Evolutionary conservation across 805 yeast genomes (phyloP).

Genomic region (Diddensiella caesifluorescens): DNA sequence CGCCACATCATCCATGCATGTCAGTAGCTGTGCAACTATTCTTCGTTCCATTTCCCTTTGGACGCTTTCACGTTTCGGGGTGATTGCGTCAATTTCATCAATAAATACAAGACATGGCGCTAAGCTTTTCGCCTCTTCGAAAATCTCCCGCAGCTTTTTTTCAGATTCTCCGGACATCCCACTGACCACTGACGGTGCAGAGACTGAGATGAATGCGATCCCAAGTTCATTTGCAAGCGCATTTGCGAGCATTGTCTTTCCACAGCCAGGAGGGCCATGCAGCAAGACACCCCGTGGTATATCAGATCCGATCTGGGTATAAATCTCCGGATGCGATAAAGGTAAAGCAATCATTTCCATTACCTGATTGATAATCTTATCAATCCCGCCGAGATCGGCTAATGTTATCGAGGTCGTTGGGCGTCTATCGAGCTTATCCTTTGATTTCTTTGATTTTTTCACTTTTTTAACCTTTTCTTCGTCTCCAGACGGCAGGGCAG

Average conservation of each 20-base stretch:
- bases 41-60: conserved; percentile 97
- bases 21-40: conserved; percentile 90
- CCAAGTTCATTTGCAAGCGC: conserved; percentile 93
- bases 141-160: conserved; percentile 85
- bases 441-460: conserved; percentile 50
- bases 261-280: conserved; percentile 92
- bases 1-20: conserved; percentile 90
- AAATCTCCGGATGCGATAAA: conserved; percentile 88
- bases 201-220: conserved; percentile 84
- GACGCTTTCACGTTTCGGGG: conserved; percentile 97
- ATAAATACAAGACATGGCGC: conserved; percentile 93
- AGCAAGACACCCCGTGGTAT: conserved; percentile 90
- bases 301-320: conserved; percentile 79
- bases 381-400: conserved; percentile 84
- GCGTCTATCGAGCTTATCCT: conserved; percentile 54
- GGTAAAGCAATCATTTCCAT: conserved; percentile 92
- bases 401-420: conserved; percentile 55
- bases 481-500: conserved; percentile 19
- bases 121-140: conserved; percentile 81
- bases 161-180: conserved; percentile 99
- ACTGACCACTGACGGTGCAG: conserved; percentile 94
- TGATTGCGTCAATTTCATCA: conserved; percentile 97
- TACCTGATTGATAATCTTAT: conserved; percentile 73
- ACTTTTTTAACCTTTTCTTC: conserved; percentile 36
- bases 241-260: conserved; percentile 93